phyloP scores from a whole-genome alignment of 106 monocot species.

The Narthecium ossifragum region DNA sequence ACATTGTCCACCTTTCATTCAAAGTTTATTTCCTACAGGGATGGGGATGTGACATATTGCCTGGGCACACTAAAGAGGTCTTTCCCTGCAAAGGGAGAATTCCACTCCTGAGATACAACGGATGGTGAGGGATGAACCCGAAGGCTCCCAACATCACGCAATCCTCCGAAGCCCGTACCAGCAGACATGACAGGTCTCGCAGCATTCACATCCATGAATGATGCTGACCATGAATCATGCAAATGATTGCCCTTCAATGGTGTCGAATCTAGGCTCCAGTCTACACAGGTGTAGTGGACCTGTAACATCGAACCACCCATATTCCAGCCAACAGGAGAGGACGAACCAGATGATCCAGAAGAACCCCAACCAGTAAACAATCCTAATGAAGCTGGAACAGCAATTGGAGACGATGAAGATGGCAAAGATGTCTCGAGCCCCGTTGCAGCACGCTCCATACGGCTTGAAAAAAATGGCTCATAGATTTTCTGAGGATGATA shows the following conservation, averaged over 20 bases:
- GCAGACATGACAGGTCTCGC: conserved; percentile 8
- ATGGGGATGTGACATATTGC: conserved; percentile 54
- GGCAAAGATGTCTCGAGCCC: no score
- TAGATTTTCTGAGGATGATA: conserved; percentile 25
- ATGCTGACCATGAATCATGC: conserved; percentile 35
- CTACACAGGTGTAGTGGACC: conserved; percentile 74
- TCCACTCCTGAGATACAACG: conserved; percentile 52
- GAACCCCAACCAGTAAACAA: conserved; percentile 49
- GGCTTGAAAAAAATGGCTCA: conserved; percentile 17
- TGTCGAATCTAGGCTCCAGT: conserved; percentile 70
- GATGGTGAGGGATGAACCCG: conserved; percentile 1
- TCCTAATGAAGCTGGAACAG: conserved; percentile 48
- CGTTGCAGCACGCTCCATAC: conserved; percentile 15
- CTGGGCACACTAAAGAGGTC: conserved; percentile 63
- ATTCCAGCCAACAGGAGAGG: conserved; percentile 48
- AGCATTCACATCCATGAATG: conserved; percentile 33
- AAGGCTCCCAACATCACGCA: conserved; percentile 22
- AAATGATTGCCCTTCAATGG: conserved; percentile 14
- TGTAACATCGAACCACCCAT: conserved; percentile 17
- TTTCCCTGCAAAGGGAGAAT: conserved; percentile 54
- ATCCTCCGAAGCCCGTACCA: conserved; percentile 7
- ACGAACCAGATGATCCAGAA: conserved; percentile 23
- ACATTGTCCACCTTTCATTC: no score
- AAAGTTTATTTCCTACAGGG: conserved; percentile 1
- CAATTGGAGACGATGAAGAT: conserved; percentile 19